Base-by-base conservation (phyloP, 371 early-diverging fungal species). In the Entomophthora muscae region DNA sequence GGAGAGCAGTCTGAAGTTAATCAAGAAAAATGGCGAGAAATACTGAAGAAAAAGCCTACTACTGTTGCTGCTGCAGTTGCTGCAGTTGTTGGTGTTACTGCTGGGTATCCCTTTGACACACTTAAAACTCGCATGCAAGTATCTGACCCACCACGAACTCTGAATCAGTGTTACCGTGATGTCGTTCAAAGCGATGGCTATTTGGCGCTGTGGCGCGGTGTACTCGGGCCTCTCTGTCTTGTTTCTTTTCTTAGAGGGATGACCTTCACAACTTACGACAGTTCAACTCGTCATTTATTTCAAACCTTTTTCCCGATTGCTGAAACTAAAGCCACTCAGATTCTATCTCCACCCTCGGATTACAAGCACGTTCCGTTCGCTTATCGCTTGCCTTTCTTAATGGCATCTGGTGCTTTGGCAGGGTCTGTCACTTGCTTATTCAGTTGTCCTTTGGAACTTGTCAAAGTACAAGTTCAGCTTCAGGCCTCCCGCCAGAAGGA, bases 71-170 rank as follows among this genome's bases (percentile, higher is more conserved):
- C 62, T 52, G 32, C 21, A 26, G 28, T n/a, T 2, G 53, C 53
- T 7, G 62, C 27, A 22, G 29, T 62, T 22, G 24, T 53, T 33
- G 28, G 29, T 21, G 62, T 62, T 3, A 26, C 29, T 3, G 17
- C 53, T 52, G 62, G 62, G 3, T 53, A 62, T 53, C 62, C 62
- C 2, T 62, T 62, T 53, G 62, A 62, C 28, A 33, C 42, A 17
- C 10, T 62, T n/a, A 62, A 62, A 27, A 62, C 62, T 26, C n/a
- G 62, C 7, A 62, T 62, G 62, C 62, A 62, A 62, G 62, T 62
- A 2, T 27, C 26, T 26, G 42, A 31, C 2, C 26, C 42, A 27
- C n/a, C 62, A 62, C 17, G 10, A 26, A 62, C 53, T 3, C 23
- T 62, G 26, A n/a, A 51, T 12, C 42, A 24, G 23, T 33, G 42